Evolutionary conservation across 2,329 filamentous ascomycete species (phyloP).

Genomic region (Beauveria caledonica): DNA sequence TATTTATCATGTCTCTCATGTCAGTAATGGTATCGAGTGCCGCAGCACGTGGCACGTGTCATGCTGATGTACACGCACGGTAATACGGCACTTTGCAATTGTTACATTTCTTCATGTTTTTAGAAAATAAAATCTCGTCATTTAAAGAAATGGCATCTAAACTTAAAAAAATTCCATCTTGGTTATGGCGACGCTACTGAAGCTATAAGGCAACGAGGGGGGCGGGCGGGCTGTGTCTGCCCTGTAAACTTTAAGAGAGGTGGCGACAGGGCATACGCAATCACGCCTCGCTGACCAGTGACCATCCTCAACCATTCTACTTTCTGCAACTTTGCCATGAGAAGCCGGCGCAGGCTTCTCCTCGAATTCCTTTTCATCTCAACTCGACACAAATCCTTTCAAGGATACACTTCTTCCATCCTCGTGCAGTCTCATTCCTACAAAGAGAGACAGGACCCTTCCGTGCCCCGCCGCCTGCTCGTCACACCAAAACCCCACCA

Average conservation of each 20-base stretch:
- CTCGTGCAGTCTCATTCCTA: background rate
- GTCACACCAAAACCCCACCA: background rate
- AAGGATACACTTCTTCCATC: background rate
- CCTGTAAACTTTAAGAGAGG: background rate
- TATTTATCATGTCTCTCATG: too few relatives aligned
- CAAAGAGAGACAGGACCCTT: background rate
- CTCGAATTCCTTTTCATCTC: background rate
- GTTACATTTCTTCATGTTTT: too few relatives aligned
- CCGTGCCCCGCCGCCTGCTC: background rate
- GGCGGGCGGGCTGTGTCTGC: background rate
- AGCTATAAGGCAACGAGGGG: too few relatives aligned
- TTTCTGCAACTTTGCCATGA: background rate
- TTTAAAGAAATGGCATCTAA: too few relatives aligned
- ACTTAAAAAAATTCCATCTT: too few relatives aligned
- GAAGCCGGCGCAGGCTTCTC: constrained; percentile 3
- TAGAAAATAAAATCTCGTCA: too few relatives aligned
- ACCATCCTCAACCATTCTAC: background rate
- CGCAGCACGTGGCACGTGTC: too few relatives aligned
- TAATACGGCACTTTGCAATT: too few relatives aligned
- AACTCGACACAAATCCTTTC: background rate
- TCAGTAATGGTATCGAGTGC: too few relatives aligned
- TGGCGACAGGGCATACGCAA: constrained; percentile 13
- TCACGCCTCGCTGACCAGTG: constrained; percentile 1
- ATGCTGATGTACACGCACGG: too few relatives aligned
- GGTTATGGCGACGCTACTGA: background rate